Evolutionary conservation across 2,329 filamentous ascomycete species (phyloP).

Genomic region (Colletotrichum sp.): DNA sequence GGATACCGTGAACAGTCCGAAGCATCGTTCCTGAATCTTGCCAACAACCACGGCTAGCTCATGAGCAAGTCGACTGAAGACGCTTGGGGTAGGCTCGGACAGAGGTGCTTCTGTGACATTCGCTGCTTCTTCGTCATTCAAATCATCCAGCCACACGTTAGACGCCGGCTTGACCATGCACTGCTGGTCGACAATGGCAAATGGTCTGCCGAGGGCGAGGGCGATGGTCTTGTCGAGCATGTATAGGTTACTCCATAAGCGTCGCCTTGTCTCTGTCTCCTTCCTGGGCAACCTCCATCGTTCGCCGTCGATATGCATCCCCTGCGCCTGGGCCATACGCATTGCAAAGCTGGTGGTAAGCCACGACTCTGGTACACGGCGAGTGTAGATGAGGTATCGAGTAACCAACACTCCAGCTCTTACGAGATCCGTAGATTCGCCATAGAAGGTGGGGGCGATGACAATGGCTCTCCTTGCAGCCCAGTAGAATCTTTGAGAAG

Average conservation of each 20-base stretch:
- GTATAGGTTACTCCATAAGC: conserved; percentile 45
- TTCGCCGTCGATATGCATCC: conserved; percentile 47
- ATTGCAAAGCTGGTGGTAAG: conserved; percentile 46
- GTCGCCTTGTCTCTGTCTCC: conserved; percentile 39
- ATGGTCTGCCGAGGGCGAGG: conserved; percentile 43
- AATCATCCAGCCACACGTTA: conserved; percentile 43
- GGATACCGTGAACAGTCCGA: conserved; percentile 37
- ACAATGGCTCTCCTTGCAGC: conserved; percentile 42
- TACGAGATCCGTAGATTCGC: conserved; percentile 44
- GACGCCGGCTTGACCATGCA: conserved; percentile 39
- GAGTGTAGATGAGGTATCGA: conserved; percentile 42
- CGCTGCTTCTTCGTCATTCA: conserved; percentile 33
- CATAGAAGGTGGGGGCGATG: conserved; percentile 45
- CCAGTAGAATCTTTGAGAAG: conserved; percentile 46
- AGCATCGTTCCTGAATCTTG: conserved; percentile 43
- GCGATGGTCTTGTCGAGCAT: conserved; percentile 43
- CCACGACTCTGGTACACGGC: conserved; percentile 43
- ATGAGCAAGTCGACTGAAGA: conserved; percentile 35
- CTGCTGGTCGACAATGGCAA: conserved; percentile 41
- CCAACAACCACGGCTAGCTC: conserved; percentile 40
- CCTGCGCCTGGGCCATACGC: conserved; percentile 47
- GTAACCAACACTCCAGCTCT: conserved; percentile 44
- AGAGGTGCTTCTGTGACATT: conserved; percentile 26
- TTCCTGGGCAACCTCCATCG: conserved; percentile 40
- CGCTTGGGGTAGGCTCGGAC: conserved; percentile 36